Evolutionary conservation across 495 filamentous ascomycete species (phyloP).

Genomic region (Physcia stellaris): DNA sequence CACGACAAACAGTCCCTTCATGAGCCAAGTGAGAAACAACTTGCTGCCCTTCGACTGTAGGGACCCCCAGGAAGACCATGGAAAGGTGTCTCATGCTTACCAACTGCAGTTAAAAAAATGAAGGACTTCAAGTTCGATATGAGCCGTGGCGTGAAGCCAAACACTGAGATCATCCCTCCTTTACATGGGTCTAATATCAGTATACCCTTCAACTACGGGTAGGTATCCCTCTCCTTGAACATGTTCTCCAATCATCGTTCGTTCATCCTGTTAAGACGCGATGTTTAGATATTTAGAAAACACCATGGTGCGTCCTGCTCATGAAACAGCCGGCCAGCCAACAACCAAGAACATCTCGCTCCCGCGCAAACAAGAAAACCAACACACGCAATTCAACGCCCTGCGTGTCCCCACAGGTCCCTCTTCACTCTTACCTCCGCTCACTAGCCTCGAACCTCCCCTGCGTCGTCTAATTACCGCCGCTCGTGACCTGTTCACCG

Average conservation of each 20-base stretch:
- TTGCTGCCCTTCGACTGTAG: constrained; percentile 52
- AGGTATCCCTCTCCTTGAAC: constrained; percentile 8
- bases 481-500: constrained; percentile 45
- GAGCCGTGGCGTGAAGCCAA: constrained; percentile 38
- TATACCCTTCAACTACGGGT: constrained; percentile 53
- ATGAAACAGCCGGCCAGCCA: constrained; percentile 36
- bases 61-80: constrained; percentile 1
- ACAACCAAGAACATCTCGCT: constrained; percentile 39
- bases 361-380: constrained; percentile 33
- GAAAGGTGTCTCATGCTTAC: background rate
- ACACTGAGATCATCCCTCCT: constrained; percentile 65
- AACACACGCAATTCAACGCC: constrained; percentile 50
- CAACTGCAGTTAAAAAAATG: constrained; percentile 43
- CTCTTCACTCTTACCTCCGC: constrained; percentile 32
- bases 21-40: constrained; percentile 47
- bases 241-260: background rate
- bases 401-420: constrained; percentile 34
- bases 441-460: constrained; percentile 28
- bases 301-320: constrained; percentile 37
- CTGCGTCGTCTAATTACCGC: constrained; percentile 45
- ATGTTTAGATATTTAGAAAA: constrained; percentile 41
- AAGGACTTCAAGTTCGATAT: constrained; percentile 61
- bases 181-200: constrained; percentile 55
- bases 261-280: constrained; percentile 3
- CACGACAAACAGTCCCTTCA: constrained; percentile 44